These are phyloP conservation scores for Arabidopsis arenosa DNA, from an alignment of 345 rosid genomes.

Conservation along the genomic window DNA sequence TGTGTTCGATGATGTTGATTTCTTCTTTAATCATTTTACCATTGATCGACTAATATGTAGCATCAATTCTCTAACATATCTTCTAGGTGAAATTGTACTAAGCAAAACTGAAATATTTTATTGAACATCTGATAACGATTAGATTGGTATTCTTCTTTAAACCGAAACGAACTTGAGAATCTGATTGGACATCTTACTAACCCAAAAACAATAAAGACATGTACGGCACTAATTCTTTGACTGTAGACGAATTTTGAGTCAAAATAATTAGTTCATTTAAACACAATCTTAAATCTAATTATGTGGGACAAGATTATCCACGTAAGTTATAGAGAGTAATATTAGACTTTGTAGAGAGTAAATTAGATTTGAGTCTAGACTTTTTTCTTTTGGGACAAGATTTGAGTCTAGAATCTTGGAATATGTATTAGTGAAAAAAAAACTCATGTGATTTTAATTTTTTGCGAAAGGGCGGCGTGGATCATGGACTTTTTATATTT, in stretches of 20 bases:
- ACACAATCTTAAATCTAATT: conserved; percentile 28
- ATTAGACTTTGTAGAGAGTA: conserved; percentile 14
- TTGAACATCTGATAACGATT: neutral
- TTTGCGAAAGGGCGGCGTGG: conserved; percentile 33
- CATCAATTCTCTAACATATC: no score
- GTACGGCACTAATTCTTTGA: conserved; percentile 30
- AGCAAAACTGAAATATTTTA: neutral
- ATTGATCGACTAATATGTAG: no score
- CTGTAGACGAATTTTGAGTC: conserved; percentile 16
- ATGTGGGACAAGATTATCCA: conserved; percentile 21
- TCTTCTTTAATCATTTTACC: no score
- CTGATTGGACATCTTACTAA: conserved; percentile 33
- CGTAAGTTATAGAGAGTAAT: conserved; percentile 6
- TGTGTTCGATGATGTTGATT: no score
- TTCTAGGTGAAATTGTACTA: neutral
- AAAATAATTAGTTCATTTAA: conserved; percentile 25
- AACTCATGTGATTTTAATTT: conserved; percentile 7
- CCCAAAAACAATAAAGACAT: conserved; percentile 9
- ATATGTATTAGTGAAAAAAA: neutral
- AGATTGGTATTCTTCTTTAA: conserved; percentile 5
- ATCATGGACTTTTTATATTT: conserved; percentile 38
- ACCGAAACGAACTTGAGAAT: conserved; percentile 11
- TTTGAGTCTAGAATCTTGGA: conserved; percentile 32
- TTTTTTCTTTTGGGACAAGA: neutral
- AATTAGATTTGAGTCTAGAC: conserved; percentile 19